Conservation (phyloP, 202 grass and related monocot genomes). For the Setaria viridis region DNA sequence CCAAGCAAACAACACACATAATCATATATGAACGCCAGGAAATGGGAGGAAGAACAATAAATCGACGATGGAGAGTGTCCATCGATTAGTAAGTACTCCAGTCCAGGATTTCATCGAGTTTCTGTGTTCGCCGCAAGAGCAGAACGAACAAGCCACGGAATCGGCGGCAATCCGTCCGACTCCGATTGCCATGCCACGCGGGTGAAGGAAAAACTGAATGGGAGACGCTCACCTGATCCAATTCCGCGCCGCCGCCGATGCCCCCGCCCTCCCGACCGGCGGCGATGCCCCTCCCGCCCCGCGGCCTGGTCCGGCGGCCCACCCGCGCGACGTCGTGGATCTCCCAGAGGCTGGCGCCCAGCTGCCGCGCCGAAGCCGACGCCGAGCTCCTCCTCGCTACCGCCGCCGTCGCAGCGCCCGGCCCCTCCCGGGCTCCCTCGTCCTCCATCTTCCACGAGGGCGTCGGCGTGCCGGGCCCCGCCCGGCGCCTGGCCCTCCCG, state of each 20-base stretch:
- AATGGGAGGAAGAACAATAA: constrained; percentile 17
- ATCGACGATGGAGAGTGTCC: neutral
- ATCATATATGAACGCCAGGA: neutral
- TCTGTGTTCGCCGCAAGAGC: neutral
- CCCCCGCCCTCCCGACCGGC: constrained; percentile 1
- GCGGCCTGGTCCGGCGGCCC: constrained; percentile 42
- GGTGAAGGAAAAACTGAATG: neutral
- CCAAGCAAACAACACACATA: neutral
- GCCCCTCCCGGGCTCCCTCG: neutral
- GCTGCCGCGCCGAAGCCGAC: constrained; percentile 78
- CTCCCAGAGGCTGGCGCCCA: constrained; percentile 89
- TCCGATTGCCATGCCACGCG: too few relatives aligned
- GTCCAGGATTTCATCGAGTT: constrained; percentile 11
- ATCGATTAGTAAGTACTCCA: neutral
- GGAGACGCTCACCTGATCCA: constrained; percentile 57
- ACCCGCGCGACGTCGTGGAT: constrained; percentile 64
- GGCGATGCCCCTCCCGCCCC: constrained; percentile 27
- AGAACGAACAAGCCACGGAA: neutral
- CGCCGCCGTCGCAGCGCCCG: neutral
- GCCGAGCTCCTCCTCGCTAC: constrained; percentile 49
- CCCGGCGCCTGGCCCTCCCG: constrained; percentile 50
- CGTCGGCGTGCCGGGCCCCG: constrained; percentile 61
- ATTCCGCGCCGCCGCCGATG: neutral
- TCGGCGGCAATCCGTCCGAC: neutral
- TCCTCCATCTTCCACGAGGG: constrained; percentile 82